Evolutionary conservation across 345 rosid genomes (phyloP), one percentile per base, ranked within the genome.

Genomic region (Crucihimalaya himalaica): DNA sequence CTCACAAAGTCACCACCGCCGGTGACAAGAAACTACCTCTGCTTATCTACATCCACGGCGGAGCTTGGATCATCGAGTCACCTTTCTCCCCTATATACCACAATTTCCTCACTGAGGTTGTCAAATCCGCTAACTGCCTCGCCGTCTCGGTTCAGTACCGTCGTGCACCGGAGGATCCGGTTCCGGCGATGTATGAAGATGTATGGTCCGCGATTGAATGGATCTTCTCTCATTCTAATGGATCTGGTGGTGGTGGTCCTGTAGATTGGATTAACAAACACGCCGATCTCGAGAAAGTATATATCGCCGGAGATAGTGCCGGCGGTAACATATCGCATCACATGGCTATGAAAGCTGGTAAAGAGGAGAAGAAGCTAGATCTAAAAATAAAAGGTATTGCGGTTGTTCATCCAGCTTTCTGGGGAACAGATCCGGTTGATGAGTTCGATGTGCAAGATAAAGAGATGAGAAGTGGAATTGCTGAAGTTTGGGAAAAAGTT

Each of bases 11-110:
- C 25, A 7, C 70, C 25, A 7, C 70, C 60, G 32, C 19, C n/a
- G 52, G 61, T 0, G 19, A 29, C 43, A 71, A 65, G 5, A 87
- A 84, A 15, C 62, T 84, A 8, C 87, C 87, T 23, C 52, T 88
- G 35, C 81, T 86, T 0, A 74, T 86, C 63, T 84, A 83, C 81
- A 83, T 88, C 73, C 87, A 82, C 50, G 90, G 88, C 10, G 88
- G 89, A 7, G 88, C 68, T 29, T 87, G 84, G 70, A 78, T 83
- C 67, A 11, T 81, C 66, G 79, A 79, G 3, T 81, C 88, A 0
- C 81, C 92, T 0, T 84, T 81, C 80, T 66, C 71, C 1, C 32
- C 51, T 5, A 68, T 52, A 2, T 80, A 80, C 83, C 81, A 79
- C 39, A 72, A 27, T 31, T 81, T 64, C 75, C 5, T 83, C 0